These are phyloP conservation scores for Flaveria brownii DNA, from an alignment of 129 eudicot genomes.

Conservation along the genomic window DNA sequence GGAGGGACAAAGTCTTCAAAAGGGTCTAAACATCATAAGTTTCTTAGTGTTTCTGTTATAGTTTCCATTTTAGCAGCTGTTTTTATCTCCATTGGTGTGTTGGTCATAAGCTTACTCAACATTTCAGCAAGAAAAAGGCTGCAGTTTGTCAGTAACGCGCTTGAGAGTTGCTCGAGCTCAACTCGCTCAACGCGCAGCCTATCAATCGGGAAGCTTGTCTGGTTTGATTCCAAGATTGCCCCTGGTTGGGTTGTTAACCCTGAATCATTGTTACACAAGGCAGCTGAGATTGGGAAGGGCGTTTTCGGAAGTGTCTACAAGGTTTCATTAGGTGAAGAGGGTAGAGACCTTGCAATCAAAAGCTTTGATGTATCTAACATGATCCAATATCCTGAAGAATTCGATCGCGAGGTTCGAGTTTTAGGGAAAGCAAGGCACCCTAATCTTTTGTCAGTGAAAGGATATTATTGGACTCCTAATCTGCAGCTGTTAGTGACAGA, in stretches of 20 bases:
- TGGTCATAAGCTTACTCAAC: constrained; percentile 70
- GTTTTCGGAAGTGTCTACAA: constrained; percentile 77
- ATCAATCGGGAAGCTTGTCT: constrained; percentile 74
- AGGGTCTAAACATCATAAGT: constrained; percentile 46
- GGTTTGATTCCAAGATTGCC: constrained; percentile 63
- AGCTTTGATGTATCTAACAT: constrained; percentile 65
- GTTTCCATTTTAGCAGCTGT: constrained; percentile 81
- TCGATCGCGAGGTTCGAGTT: constrained; percentile 71
- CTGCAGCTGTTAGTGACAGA: constrained; percentile 79
- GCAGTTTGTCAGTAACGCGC: constrained; percentile 62
- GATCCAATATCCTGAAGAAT: constrained; percentile 71
- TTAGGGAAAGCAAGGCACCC: constrained; percentile 82
- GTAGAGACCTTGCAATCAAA: constrained; percentile 66
- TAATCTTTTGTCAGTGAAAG: constrained; percentile 70
- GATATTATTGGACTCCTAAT: constrained; percentile 95
- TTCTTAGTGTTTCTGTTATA: constrained; percentile 83
- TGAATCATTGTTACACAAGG: constrained; percentile 64
- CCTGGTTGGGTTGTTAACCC: constrained; percentile 59
- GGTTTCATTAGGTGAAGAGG: constrained; percentile 67
- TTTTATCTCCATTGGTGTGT: constrained; percentile 62
- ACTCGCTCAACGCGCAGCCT: constrained; percentile 48
- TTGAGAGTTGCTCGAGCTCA: constrained; percentile 89
- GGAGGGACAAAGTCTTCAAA: constrained; percentile 20
- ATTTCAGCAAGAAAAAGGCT: constrained; percentile 75
- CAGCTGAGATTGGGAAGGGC: constrained; percentile 84